Evolutionary conservation across 805 yeast genomes (phyloP).

Genomic region (Blastobotrys robertii): DNA sequence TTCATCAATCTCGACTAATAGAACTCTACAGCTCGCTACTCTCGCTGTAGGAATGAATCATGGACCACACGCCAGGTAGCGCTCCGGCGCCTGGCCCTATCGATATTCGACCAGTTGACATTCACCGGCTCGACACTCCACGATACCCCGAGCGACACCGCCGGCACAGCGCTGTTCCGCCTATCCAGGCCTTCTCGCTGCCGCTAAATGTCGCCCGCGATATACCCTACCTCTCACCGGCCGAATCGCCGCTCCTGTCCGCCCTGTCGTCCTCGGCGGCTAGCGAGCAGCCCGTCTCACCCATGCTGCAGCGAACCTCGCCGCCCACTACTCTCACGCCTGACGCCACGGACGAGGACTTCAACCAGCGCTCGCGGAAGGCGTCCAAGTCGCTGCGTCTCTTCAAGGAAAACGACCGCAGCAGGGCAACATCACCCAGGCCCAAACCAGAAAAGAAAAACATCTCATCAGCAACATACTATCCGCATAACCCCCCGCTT

Average conservation of each 20-base stretch:
- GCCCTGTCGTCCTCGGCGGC: neutral
- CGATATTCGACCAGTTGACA: too few relatives aligned
- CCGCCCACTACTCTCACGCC: neutral
- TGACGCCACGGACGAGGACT: neutral
- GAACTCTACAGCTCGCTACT: too few relatives aligned
- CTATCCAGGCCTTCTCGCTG: conserved; percentile 3
- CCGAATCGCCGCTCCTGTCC: conserved; percentile 2
- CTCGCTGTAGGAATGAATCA: too few relatives aligned
- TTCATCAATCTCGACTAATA: too few relatives aligned
- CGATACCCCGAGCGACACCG: too few relatives aligned
- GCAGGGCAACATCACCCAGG: neutral
- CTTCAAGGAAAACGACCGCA: conserved; percentile 24
- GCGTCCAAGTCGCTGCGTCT: conserved; percentile 32
- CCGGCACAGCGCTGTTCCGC: neutral
- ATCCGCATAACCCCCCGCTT: conserved; percentile 19
- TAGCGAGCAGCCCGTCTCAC: neutral
- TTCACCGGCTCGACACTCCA: too few relatives aligned
- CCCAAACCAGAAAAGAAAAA: conserved; percentile 9
- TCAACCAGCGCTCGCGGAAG: conserved; percentile 24
- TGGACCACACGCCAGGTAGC: too few relatives aligned
- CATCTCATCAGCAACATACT: conserved; percentile 26
- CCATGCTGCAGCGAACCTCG: neutral
- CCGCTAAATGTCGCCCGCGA: neutral
- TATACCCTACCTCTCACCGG: conserved; percentile 4
- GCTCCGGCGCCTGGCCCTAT: too few relatives aligned